Conservation (phyloP, 129 eudicot species). For the Helianthus annuus region HanXRQr2.0-SUNRISE NC_035444.2:41882157-41882656, state of each 20-base stretch:
- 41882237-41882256: too few species aligned
- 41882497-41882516: slow-evolving; percentile 57
- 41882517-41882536: slow-evolving; percentile 87
- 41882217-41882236: too few species aligned
- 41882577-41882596: slow-evolving; percentile 37
- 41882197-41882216: too few species aligned
- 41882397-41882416: slow-evolving; percentile 86
- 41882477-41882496: slow-evolving; percentile 44
- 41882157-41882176: too few species aligned
- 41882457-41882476: slow-evolving; percentile 64
- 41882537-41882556: slow-evolving; percentile 93
- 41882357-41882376: slow-evolving; percentile 61
- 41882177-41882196: too few species aligned
- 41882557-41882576: slow-evolving; percentile 82
- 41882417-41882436: slow-evolving; percentile 89
- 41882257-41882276: too few species aligned
- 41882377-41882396: slow-evolving; percentile 83
- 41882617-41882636: neutral
- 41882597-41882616: neutral
- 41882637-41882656: neutral
- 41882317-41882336: too few species aligned
- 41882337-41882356: slow-evolving; percentile 46
- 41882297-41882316: too few species aligned
- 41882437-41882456: slow-evolving; percentile 92
- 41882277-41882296: too few species aligned